phyloP scores from a whole-genome alignment of 176 grass and related monocot genomes.

The Pontederia crassipes region DNA sequence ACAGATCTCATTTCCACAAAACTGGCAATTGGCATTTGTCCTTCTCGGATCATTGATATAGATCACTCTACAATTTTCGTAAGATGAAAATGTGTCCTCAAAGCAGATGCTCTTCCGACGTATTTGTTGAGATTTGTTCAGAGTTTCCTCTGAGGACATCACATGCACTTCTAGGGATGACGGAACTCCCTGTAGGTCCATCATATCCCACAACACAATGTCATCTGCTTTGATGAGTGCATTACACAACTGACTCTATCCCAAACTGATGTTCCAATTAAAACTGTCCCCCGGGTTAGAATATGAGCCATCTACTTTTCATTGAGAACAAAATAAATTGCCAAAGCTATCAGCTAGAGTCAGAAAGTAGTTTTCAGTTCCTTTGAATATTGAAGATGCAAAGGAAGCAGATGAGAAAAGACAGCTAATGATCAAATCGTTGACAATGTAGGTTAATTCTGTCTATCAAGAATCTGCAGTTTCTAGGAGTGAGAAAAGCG shows the following conservation, averaged over 20 bases:
- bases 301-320: constrained; percentile 29
- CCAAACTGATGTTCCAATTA: constrained; percentile 62
- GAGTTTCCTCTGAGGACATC: constrained; percentile 49
- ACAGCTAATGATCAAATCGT: no score
- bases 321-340: neutral
- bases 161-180: constrained; percentile 52
- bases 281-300: constrained; percentile 27
- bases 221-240: constrained; percentile 55
- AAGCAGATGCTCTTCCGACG: constrained; percentile 54
- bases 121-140: constrained; percentile 40
- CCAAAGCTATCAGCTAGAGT: no score
- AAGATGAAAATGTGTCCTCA: constrained; percentile 65
- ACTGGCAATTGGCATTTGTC: constrained; percentile 92
- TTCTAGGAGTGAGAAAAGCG: no score
- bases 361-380: no score
- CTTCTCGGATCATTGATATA: constrained; percentile 85
- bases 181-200: constrained; percentile 67
- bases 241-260: constrained; percentile 54
- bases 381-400: no score
- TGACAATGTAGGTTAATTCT: no score
- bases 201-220: constrained; percentile 46
- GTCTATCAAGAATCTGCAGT: no score
- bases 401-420: no score
- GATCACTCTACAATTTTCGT: constrained; percentile 73
- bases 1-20: constrained; percentile 93